Base-by-base conservation (phyloP, 305 asterid species). In the Fraxinus paxiana region DNA sequence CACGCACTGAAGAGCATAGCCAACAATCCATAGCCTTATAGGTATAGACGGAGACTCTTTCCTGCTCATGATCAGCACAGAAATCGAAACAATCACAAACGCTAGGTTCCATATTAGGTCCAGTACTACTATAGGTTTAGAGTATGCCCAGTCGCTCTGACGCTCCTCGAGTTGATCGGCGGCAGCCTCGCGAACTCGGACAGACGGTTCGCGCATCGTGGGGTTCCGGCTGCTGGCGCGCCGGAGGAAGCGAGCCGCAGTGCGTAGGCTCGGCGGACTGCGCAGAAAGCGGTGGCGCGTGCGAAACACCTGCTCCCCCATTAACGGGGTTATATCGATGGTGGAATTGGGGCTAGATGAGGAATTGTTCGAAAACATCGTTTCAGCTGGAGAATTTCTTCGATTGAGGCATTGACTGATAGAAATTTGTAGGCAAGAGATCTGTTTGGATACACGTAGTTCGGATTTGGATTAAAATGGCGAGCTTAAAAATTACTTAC, bases 91-190 rank as follows among this genome's bases (percentile, higher is more conserved):
- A 41, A 89, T 54, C 28, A 94, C 88, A 80, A 92, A 94, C 0
- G 92, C 94, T 74, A 94, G 75, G 89, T 94, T 94, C 98, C 98
- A 94, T 1, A 91, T 72, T 12, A 92, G 89, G 92, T 94, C 98
- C 5, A 92, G 82, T 20, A 92, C 79, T 13, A 94, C 96, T 22
- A 94, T 86, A 18, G 97, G 98, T 88, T 91, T 92, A 1, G 98
- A 94, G 87, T 94, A 91, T 0, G 97, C 97, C 98, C 98, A 94
- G 81, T 94, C 97, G 88, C 91, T 94, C 73, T 94, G 98, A 4
- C 95, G 85, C 79, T 92, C 97, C 85, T 92, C 97, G 80, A 94
- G 92, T 87, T 94, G 97, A 86, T 92, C 95, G 5, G 97, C 90
- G 1, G 98, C 98, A 8, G 97, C 84, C 80, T 92, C 97, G 6